Percentiles rank a stretch among this genome's conserved stretches.
These are phyloP conservation scores for Jacaranda copaia DNA, from an alignment of 257 asterid genomes.

Conservation along the genomic window DNA sequence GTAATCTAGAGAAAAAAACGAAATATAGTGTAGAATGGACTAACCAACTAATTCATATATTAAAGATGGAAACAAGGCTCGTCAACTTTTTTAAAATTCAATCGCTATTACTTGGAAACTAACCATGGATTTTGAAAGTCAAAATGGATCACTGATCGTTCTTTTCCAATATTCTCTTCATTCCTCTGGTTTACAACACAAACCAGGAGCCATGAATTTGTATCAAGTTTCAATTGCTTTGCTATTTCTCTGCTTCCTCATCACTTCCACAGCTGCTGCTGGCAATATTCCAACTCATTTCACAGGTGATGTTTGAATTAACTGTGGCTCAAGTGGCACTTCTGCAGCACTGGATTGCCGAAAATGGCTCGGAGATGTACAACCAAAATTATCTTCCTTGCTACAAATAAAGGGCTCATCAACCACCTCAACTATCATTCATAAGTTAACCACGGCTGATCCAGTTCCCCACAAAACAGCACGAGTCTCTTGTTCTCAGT, in stretches of 20 bases:
- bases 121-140: background rate
- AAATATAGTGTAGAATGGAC: too few relatives aligned
- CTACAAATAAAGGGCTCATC: slow-evolving; percentile 46
- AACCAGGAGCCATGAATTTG: slow-evolving; percentile 10
- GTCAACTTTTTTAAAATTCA: background rate
- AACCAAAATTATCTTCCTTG: slow-evolving; percentile 16
- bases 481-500: slow-evolving; percentile 35
- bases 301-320: slow-evolving; percentile 34
- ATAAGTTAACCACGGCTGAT: slow-evolving; percentile 21
- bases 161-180: background rate
- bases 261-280: background rate
- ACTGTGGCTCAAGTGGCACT: slow-evolving; percentile 39
- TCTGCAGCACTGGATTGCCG: slow-evolving; percentile 41
- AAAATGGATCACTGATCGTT: background rate
- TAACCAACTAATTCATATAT: too few relatives aligned
- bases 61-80: background rate
- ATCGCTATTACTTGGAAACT: background rate
- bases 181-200: background rate
- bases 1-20: too few relatives aligned
- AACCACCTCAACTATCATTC: slow-evolving; percentile 38
- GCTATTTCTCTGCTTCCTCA: slow-evolving; percentile 25
- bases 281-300: background rate
- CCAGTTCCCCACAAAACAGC: slow-evolving; percentile 33
- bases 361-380: slow-evolving; percentile 49
- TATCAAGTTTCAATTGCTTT: slow-evolving; percentile 12